Base-by-base conservation (phyloP, 257 asterid genomes). In the Galeopsis tetrahit region DNA sequence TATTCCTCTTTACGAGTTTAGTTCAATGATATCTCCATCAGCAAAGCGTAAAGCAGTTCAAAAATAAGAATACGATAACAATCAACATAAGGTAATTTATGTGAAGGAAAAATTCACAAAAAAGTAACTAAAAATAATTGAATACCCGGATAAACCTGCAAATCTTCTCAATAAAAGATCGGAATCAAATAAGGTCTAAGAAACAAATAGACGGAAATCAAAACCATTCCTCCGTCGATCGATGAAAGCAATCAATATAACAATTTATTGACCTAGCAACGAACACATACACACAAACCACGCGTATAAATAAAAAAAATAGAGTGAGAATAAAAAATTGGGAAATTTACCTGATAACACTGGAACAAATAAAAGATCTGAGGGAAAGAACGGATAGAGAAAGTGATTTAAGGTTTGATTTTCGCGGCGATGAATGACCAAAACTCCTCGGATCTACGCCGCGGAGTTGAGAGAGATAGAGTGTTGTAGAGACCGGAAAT, bases 361-460 rank as follows among this genome's bases (percentile, higher is more conserved):
- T 43, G 2, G 80, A 46, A 36, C 40, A 5, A 7, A 32, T 67
- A 38, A 66, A 58, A 73, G 84, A 79, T 81, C 85, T 67, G 81
- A 55, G 52, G 10, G 61, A n/a, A 65, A 60, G 51, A 69, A 15
- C 31, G 38, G 28, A 58, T 13, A 10, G 67, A 62, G 69, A 56
- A 15, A 36, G 58, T 51, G 73, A 53, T 46, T 79, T 31, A 36
- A 48, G 32, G 39, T 52, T n/a, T 43, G 79, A 14, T 38, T 58
- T 70, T 21, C 1, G 76, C 69, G 61, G 74, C 43, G 72, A 72
- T 59, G 60, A 40, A 7, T 61, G 46, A 32, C 86, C 64, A 55
- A 79, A 82, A 84, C 87, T 82, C 85, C 87, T 82, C 87, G 85
- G 86, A 82, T 84, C 84, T 77, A 71, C 85, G 87, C 89, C 89